Conservation (phyloP, 306 rosid genomes). For the Dicorynia guianensis region DNA sequence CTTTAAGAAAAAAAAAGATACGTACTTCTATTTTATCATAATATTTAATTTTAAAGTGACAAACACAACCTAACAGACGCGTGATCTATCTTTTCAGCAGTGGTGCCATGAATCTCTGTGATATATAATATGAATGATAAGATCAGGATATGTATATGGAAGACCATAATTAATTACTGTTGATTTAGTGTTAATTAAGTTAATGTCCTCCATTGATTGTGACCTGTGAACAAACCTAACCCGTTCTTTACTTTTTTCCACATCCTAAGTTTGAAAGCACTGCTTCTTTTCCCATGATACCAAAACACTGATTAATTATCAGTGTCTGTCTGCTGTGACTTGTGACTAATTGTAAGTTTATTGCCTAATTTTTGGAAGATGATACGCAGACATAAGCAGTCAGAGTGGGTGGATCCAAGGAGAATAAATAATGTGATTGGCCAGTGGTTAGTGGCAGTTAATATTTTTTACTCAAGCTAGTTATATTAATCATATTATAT, state of each 20-base stretch:
- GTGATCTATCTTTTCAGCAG: constrained; percentile 58
- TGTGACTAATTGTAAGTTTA: not conserved
- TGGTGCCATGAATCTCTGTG: constrained; percentile 38
- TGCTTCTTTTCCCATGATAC: constrained; percentile 41
- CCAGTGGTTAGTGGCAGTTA: too few relatives aligned
- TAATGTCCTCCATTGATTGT: constrained; percentile 43
- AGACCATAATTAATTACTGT: constrained; percentile 14
- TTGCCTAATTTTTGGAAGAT: constrained; percentile 27
- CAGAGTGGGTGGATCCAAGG: not conserved
- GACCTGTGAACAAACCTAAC: constrained; percentile 55
- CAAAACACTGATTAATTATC: not conserved
- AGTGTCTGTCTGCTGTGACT: constrained; percentile 26
- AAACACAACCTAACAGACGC: too few relatives aligned
- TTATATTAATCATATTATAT: not conserved
- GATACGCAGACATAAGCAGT: constrained; percentile 5
- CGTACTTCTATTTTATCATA: too few relatives aligned
- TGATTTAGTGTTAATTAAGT: constrained; percentile 13
- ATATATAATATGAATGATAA: constrained; percentile 36
- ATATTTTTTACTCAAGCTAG: too few relatives aligned
- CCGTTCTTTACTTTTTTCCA: constrained; percentile 54
- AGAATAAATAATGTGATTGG: not conserved
- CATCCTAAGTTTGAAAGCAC: constrained; percentile 37
- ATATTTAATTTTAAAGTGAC: too few relatives aligned
- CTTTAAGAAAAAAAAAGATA: too few relatives aligned
- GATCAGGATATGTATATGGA: constrained; percentile 39